These are phyloP conservation scores for Suhomyces atakaporum DNA, from an alignment of 1,139 yeast genomes.

Conservation along the genomic window DNA sequence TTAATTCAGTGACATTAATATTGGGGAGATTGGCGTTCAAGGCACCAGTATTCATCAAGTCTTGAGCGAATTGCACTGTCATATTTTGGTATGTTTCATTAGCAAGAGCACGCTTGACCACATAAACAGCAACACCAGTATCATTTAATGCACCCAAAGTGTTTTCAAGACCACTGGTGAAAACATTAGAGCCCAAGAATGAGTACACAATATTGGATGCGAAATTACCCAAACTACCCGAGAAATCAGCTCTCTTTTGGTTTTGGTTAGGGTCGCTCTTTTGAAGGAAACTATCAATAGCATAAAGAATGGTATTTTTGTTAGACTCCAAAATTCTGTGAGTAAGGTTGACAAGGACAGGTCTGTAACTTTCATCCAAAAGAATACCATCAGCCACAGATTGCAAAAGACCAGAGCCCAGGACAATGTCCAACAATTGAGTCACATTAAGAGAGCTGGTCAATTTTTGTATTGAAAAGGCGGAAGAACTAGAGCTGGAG, in stretches of 20 bases:
- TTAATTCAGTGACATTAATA: conserved; percentile 32
- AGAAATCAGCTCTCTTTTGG: conserved; percentile 24
- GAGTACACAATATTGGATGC: conserved; percentile 33
- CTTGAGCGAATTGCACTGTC: conserved; percentile 34
- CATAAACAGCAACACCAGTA: conserved; percentile 44
- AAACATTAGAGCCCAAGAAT: conserved; percentile 32
- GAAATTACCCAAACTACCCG: conserved; percentile 31
- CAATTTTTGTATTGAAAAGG: conserved; percentile 15
- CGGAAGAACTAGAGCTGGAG: conserved; percentile 5
- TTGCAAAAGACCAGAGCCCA: conserved; percentile 37
- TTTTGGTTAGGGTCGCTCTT: conserved; percentile 16
- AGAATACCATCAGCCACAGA: conserved; percentile 40
- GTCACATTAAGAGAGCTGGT: conserved; percentile 26
- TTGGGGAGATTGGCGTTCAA: conserved; percentile 23
- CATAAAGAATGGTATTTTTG: conserved; percentile 27
- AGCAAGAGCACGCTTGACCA: conserved; percentile 38
- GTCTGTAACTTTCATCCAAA: conserved; percentile 38
- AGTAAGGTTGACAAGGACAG: conserved; percentile 37
- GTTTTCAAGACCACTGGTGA: conserved; percentile 29
- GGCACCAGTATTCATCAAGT: conserved; percentile 30
- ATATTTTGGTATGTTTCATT: conserved; percentile 40
- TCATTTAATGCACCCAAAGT: conserved; percentile 42
- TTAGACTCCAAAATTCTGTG: conserved; percentile 35
- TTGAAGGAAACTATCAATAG: conserved; percentile 28
- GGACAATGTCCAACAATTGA: conserved; percentile 25